phyloP scores from a whole-genome alignment of 768 basidiomycete species.

The Coprinopsis strossmayeri region DNA sequence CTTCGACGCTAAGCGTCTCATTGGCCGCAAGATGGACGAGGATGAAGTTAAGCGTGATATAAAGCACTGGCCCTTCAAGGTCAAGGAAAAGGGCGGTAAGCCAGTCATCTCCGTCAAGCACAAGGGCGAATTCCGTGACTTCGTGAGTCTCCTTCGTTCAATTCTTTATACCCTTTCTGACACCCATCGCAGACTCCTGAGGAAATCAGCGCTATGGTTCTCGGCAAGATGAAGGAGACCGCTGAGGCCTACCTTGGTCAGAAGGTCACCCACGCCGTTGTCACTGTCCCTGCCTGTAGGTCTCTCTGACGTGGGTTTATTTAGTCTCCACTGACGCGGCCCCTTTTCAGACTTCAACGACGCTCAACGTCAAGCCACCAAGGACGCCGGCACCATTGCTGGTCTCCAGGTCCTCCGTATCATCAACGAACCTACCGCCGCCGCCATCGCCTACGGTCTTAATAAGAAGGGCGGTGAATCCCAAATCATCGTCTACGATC shows the following conservation, averaged over 20 bases:
- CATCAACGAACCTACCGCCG: slow-evolving; percentile 96
- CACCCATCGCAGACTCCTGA: slow-evolving; percentile 84
- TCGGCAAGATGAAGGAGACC: slow-evolving; percentile 98
- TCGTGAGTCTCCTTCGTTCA: slow-evolving; percentile 45
- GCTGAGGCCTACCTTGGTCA: slow-evolving; percentile 97
- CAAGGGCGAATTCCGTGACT: slow-evolving; percentile 74
- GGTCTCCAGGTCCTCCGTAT: slow-evolving; percentile 94
- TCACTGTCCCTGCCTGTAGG: slow-evolving; percentile 94
- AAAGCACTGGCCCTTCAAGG: slow-evolving; percentile 89
- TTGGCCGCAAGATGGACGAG: slow-evolving; percentile 82
- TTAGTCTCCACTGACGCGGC: slow-evolving; percentile 5
- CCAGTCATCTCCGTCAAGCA: slow-evolving; percentile 73
- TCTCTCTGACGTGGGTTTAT: no score
- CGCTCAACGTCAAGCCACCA: slow-evolving; percentile 98
- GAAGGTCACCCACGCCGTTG: slow-evolving; percentile 94
- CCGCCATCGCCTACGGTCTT: slow-evolving; percentile 96
- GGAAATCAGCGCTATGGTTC: slow-evolving; percentile 93
- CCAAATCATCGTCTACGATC: slow-evolving; percentile 96
- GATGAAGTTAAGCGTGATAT: slow-evolving; percentile 73
- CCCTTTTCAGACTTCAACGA: slow-evolving; percentile 81
- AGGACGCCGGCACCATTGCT: slow-evolving; percentile 93
- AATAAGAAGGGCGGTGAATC: slow-evolving; percentile 94
- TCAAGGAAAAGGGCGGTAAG: slow-evolving; percentile 75
- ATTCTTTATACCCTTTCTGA: slow-evolving; percentile 2
- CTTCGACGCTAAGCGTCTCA: slow-evolving; percentile 95